Base-by-base conservation (phyloP, 1,139 yeast species). In the Taphrina communis region DNA sequence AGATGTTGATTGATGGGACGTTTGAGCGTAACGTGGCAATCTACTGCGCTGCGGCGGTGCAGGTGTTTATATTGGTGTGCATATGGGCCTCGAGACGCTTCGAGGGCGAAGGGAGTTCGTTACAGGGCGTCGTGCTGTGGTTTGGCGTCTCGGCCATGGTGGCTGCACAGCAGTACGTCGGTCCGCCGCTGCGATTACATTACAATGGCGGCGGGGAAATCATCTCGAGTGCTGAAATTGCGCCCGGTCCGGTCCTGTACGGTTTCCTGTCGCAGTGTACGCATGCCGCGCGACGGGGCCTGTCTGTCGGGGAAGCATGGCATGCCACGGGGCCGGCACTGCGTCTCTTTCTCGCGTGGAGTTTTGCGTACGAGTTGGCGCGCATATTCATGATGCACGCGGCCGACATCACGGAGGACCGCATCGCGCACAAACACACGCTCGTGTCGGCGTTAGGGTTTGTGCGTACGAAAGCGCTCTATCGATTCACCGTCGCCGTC, bases 141-240 rank as follows among this genome's bases (percentile, higher is more conserved):
- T 58, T 58, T 31, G 62, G 62, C 1, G 19, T 58, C 6, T 8
- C 21, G 12, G 25, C 39, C 62, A 58, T 58, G 62, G 42, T 21
- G 42, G 57, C 52, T 9, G 62, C 62, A 6, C 62, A 58, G 31
- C 62, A 58, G 53, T 58, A 58, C 53, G 62, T 58, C 41, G 62
- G 62, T 12, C 62, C 62, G 35, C 62, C 62, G 52, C 21, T 58
- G 35, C 38, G 53, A 35, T 17, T 58, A 6, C 62, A 58, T 17
- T 58, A 58, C 42, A 42, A 46, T 31, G 62, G 62, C 19, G 62
- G 62, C 8, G 62, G 62, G 5, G 62, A 58, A 31, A 14, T 58
- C 62, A 17, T 58, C 42, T 58, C 62, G 19, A 11, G 42, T 9
- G 12, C 17, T 14, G 62, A 58, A 31, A 42, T 58, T 7, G 35